Evolutionary conservation across 352 stramenopile genomes (phyloP), one percentile per base, ranked within the genome.

Genomic region (Pythium dissimile): DNA sequence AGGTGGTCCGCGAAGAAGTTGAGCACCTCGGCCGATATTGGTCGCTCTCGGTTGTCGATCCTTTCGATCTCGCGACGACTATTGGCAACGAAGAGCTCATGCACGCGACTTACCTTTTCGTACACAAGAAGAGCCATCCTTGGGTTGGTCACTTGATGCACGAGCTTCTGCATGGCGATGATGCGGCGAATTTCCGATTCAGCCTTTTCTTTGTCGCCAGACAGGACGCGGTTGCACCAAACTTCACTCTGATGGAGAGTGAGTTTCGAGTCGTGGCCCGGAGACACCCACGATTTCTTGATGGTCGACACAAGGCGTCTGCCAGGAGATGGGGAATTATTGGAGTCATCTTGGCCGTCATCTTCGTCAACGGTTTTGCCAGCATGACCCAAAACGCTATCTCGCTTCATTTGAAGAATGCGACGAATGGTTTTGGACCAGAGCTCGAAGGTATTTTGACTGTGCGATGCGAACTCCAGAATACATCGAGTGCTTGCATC

Each of bases 81-180:
- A 55, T 92, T 94, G 4, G 84, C 79, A 7, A 79, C 66, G 57
- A 92, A 94, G 18, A 94, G 69, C 50, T 94, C 84, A 41, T 94
- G 83, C n/a, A 94, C 84, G 13, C 84, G 80, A 34, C 82, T 92
- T 21, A 94, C 84, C 64, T 94, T 94, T 46, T 94, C 84, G 53
- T 94, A 94, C 37, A 94, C 84, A 3, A 94, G 64, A 27, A 94
- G 61, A n/a, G 84, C 84, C 84, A 94, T 94, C 10, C 77, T 62
- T 15, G 82, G 70, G 49, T 72, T 83, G 6, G 80, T 89, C 27
- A 94, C 82, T 67, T 94, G 82, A 9, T 68, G 65, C 7, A 94
- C 83, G 2, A 94, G 64, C 48, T 91, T 92, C 51, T 94, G 82
- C 84, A 94, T 94, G 2, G 84, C 84, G 16, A 92, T 59, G 51